Base-by-base conservation (phyloP, 352 stramenopile species). In the Phytophthora pinifolia region DNA sequence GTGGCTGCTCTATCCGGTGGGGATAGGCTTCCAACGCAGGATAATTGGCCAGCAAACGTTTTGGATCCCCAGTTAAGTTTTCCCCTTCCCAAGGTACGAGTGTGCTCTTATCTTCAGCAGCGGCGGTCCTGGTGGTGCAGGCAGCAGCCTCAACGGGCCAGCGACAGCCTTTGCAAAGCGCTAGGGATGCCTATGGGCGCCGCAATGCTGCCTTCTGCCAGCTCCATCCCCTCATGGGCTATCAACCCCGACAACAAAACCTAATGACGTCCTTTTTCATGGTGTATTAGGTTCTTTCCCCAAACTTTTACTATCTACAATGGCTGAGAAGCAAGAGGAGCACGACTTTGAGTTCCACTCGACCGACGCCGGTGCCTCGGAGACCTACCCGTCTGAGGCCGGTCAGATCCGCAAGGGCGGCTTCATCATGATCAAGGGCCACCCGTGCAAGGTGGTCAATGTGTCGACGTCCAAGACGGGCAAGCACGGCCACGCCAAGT, bases 401-500 rank as follows among this genome's bases (percentile, higher is more conserved):
- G 97, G 97, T 60, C 96, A 99, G 84, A 98, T 99, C 87, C 97
- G 98, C 74, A 98, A 98, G 86, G 96, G 96, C 88, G 94, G 97
- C 68, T 99, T 98, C 92, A 99, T 99, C 77, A 98, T 99, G 84
- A 99, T 99, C 90, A 99, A 99, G 90, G 96, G 94, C 67, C 95
- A 98, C 79, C 96, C 97, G 48, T 99, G 97, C 96, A 99, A 99
- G 91, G 84, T 97, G 37, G 88, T 96, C 48, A 96, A 75, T 70
- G 97, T 99, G 62, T 99, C 97, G 65, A 99, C 98, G 57, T 99
- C 97, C 58, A 99, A 99, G 96, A 99, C 97, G 56, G 97, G 97
- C 83, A 99, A 99, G 96, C 97, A 99, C 90, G 97, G 97, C 59
- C 97, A 99, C 91, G 97, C 97, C 67, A 99, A 99, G 90, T 98